phyloP scores from a whole-genome alignment of 2,329 filamentous ascomycete species.

The Cladorrhinum sp. region DNA sequence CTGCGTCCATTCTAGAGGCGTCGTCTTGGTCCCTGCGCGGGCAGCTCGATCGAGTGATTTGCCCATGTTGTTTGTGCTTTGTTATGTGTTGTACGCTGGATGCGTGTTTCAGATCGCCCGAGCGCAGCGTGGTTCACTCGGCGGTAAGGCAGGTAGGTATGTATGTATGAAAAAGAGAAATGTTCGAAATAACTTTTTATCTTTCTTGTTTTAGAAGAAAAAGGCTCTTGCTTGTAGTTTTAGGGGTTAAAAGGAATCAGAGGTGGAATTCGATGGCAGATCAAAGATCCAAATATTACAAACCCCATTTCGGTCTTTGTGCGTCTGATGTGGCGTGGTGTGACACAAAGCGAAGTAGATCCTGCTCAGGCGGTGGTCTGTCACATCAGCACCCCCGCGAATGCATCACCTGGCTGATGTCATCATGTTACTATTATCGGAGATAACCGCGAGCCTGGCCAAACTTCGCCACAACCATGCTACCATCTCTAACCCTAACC shows the following conservation, averaged over 20 bases:
- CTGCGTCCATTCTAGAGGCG: slow-evolving; percentile 22
- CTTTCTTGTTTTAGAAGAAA: too few species aligned
- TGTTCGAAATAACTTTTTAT: too few species aligned
- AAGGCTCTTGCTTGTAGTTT: too few species aligned
- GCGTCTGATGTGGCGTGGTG: neutral
- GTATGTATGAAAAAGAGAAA: too few species aligned
- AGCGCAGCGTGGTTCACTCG: too few species aligned
- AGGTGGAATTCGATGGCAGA: neutral
- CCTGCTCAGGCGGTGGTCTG: neutral
- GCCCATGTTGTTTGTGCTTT: neutral
- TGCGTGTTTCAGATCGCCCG: too few species aligned
- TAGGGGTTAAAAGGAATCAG: too few species aligned
- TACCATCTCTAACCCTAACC: too few species aligned
- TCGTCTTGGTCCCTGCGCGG: neutral
- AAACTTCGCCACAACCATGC: too few species aligned
- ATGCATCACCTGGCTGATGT: neutral
- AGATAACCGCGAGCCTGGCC: too few species aligned
- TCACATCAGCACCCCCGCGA: neutral
- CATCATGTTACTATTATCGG: neutral
- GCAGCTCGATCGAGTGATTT: neutral
- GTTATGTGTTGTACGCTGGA: neutral
- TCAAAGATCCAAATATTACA: neutral
- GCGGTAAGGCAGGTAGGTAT: too few species aligned
- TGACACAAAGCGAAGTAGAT: neutral
- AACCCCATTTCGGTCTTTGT: neutral